A percentile compares a stretch with the other conserved stretches of the same genome.
Conservation (phyloP, 1,284 basidiomycete genomes). For the Fomitiporia mediterranea region DNA sequence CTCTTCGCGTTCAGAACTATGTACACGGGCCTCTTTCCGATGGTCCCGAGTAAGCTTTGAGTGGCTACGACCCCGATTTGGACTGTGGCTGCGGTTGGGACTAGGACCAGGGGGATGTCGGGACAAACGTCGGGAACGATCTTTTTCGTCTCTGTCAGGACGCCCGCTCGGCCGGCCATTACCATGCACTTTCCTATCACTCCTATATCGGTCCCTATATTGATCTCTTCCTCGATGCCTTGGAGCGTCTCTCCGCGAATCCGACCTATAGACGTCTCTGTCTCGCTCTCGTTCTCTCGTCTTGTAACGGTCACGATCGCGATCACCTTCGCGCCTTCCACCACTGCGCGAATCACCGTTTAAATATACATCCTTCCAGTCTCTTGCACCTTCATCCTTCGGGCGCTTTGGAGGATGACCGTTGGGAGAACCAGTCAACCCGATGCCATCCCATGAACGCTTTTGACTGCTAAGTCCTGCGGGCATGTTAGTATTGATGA, state of each 20-base stretch:
- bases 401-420: conserved; percentile 11
- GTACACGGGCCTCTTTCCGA: conserved; percentile 25
- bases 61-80: conserved; percentile 12
- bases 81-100: conserved; percentile 21
- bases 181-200: conserved; percentile 14
- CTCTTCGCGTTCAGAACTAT: conserved; percentile 65
- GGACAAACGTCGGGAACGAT: conserved; percentile 20
- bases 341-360: conserved; percentile 33
- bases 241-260: conserved; percentile 1
- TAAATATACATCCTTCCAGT: conserved; percentile 75
- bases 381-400: conserved; percentile 45
- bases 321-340: conserved; percentile 32
- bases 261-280: conserved; percentile 5
- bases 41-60: conserved; percentile 22
- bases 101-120: conserved; percentile 13
- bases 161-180: conserved; percentile 26
- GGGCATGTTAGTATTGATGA: conserved; percentile 73
- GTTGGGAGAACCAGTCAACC: conserved; percentile 26
- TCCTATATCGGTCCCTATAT: conserved; percentile 10
- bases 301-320: conserved; percentile 24
- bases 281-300: conserved; percentile 22
- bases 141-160: conserved; percentile 30
- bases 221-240: conserved; percentile 8
- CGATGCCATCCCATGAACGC: conserved; percentile 61
- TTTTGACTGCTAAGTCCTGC: conserved; percentile 61